Conservation (phyloP, 768 basidiomycete genomes). For the Tephrocybe sp. region DNA sequence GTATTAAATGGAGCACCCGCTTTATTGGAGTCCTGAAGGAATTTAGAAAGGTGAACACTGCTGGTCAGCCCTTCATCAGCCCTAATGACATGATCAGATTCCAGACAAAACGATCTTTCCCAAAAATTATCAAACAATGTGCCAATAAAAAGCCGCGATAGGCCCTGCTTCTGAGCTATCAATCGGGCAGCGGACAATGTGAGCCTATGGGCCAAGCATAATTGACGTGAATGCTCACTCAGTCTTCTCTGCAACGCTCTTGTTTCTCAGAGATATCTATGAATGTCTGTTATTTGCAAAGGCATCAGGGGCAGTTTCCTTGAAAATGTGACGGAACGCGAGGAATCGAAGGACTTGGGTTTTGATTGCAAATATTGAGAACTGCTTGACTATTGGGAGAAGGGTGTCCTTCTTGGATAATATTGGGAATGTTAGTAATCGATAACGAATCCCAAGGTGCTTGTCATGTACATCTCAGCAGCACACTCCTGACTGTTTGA, state of each 20-base stretch:
- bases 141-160: constrained; percentile 15
- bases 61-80: constrained; percentile 21
- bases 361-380: not conserved
- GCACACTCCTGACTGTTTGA: constrained; percentile 14
- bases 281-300: constrained; percentile 25
- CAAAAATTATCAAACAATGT: constrained; percentile 9
- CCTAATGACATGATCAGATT: constrained; percentile 9
- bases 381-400: constrained; percentile 27
- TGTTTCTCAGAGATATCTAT: constrained; percentile 26
- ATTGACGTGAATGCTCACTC: constrained; percentile 18
- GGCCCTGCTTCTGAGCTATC: constrained; percentile 17
- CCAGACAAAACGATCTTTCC: too few species aligned
- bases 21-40: constrained; percentile 17
- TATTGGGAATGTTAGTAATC: constrained; percentile 32
- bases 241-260: constrained; percentile 20
- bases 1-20: constrained; percentile 21
- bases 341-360: constrained; percentile 22
- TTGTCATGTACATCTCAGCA: constrained; percentile 15
- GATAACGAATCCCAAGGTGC: constrained; percentile 20
- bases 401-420: constrained; percentile 30
- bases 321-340: constrained; percentile 22
- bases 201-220: not conserved
- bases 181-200: constrained; percentile 13
- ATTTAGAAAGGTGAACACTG: constrained; percentile 15
- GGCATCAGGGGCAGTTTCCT: constrained; percentile 22